Evolutionary conservation across 2,329 filamentous ascomycete species (phyloP), one percentile per base, ranked within the genome.

Genomic region (Phoma herbarum): DNA sequence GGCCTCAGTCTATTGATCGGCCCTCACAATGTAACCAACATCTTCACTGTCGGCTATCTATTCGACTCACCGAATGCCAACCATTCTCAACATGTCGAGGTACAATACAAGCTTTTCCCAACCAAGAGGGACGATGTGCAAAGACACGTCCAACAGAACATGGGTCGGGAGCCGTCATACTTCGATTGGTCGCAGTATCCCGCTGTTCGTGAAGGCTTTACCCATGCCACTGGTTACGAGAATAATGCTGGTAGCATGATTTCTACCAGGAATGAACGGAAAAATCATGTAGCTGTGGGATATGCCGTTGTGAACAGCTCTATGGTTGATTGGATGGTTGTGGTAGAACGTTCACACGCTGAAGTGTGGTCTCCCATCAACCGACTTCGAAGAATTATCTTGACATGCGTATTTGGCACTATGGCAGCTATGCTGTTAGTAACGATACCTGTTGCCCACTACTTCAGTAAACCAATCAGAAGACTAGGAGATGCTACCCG

Each of bases 391-490:
- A 88, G 89, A 49, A 91, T 97, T 50, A 84, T 97, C 1, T 78
- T 97, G 2, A 91, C 87, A 5, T 96, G 92, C 61, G 90, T 96
- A 0, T 96, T 97, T 73, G 91, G 90, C 0, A 94, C 92, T 0
- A 84, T 88, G 11, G 93, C 89, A 0, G 82, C 90, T 4, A 85
- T 96, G 49, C 74, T 92, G 3, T 61, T 96, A 12, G 74, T 96
- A 2, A 83, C 92, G 2, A 84, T 93, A 35, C 92, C 93, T 0
- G 86, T 92, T 35, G 92, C 93, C 1, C 93, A 97, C 73, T 86
- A 90, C 59, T 90, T 90, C 47, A 92, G 94, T 45, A 81, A 88
- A 65, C 93, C 93, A 0, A 96, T 96, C 64, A 82, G 90, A 46
- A 84, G 90, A 61, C 80, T 96, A 35, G 90, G 91, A 68, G 81